Evolutionary conservation across 179 eudicot species (phyloP).

Genomic region (Silene noctiflora): DNA sequence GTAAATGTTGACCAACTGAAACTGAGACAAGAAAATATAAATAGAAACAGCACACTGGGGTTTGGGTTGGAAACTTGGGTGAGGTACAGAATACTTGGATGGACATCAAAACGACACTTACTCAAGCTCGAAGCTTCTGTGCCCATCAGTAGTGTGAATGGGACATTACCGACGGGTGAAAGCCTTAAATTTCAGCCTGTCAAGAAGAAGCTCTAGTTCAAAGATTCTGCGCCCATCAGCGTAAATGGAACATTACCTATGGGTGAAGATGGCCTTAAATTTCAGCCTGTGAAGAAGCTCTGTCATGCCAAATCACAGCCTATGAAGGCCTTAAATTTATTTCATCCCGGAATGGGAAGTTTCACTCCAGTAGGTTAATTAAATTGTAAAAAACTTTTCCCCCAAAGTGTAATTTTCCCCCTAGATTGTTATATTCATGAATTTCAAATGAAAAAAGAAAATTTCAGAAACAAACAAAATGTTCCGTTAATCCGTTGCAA

Average conservation of each 20-base stretch:
- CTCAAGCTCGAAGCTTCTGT: conserved; percentile 25
- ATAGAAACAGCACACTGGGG: conserved; percentile 2
- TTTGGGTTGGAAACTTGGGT: conserved; percentile 24
- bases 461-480: conserved; percentile 14
- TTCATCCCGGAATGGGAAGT: no score
- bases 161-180: background rate
- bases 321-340: no score
- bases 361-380: no score
- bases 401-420: no score
- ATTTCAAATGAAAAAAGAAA: conserved; percentile 2
- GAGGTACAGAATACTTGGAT: conserved; percentile 20
- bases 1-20: conserved; percentile 15
- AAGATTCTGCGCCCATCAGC: no score
- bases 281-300: background rate
- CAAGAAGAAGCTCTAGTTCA: conserved; percentile 12
- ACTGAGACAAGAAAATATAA: background rate
- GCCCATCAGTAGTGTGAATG: background rate
- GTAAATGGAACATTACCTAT: no score
- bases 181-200: conserved; percentile 9
- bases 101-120: conserved; percentile 21
- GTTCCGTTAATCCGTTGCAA: no score
- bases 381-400: background rate
- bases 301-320: no score
- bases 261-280: no score
- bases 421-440: background rate